Conservation (phyloP, 2,329 filamentous ascomycete species). For the Elsinoe batatas region DNA sequence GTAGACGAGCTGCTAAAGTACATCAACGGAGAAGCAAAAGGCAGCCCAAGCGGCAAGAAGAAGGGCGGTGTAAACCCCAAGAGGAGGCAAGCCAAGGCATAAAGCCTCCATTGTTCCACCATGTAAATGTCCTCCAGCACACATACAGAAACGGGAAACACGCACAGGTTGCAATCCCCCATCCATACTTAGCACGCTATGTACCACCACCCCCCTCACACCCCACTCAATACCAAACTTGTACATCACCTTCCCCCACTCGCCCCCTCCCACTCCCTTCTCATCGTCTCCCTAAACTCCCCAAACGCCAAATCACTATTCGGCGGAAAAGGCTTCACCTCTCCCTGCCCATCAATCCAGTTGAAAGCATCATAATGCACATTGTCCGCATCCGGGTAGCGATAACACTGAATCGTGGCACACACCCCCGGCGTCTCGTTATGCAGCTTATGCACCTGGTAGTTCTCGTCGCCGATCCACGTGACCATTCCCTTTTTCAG, state of each 20-base stretch:
- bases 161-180: background rate
- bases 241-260: background rate
- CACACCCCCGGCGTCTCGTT: too few species aligned
- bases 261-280: background rate
- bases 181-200: background rate
- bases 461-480: too few species aligned
- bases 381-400: too few species aligned
- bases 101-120: background rate
- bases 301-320: too few species aligned
- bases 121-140: background rate
- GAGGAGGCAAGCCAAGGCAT: conserved; percentile 20
- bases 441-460: too few species aligned
- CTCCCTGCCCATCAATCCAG: too few species aligned
- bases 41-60: conserved; percentile 34
- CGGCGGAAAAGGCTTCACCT: too few species aligned
- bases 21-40: conserved; percentile 61
- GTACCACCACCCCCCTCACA: background rate
- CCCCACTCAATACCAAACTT: background rate
- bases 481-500: too few species aligned
- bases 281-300: background rate
- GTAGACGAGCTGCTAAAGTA: conserved; percentile 91
- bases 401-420: too few species aligned
- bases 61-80: conserved; percentile 38
- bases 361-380: too few species aligned
- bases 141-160: background rate